Percentiles rank a stretch among this genome's conserved stretches.
Evolutionary conservation across 1,139 yeast genomes (phyloP).

Genomic region (Saccharomyces hybrid): DNA sequence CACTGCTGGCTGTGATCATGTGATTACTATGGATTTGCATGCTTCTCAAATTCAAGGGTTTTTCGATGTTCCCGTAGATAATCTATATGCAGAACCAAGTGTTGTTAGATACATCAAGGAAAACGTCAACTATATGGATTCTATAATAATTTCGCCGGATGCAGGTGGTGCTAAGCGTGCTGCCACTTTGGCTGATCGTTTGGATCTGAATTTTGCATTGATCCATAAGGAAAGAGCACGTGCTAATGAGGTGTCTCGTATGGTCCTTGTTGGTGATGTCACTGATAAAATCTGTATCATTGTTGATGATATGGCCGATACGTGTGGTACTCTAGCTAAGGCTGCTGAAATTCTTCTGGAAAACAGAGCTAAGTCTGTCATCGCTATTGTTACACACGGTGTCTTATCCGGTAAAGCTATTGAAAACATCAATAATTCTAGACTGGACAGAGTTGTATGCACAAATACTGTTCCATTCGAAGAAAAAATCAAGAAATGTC

Average conservation of each 20-base stretch:
- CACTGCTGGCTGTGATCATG: conserved; percentile 95
- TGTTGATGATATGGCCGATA: conserved; percentile 98
- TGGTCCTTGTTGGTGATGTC: conserved; percentile 28
- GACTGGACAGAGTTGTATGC: conserved; percentile 74
- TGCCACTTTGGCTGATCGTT: conserved; percentile 86
- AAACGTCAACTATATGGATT: conserved; percentile 56
- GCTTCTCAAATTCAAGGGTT: conserved; percentile 98
- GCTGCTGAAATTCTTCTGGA: conserved; percentile 87
- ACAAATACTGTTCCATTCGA: conserved; percentile 93
- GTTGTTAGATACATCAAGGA: conserved; percentile 84
- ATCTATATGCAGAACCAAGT: conserved; percentile 91
- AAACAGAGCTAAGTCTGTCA: conserved; percentile 64
- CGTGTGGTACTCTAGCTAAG: conserved; percentile 93
- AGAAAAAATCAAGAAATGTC: conserved; percentile 61
- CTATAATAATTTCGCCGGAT: conserved; percentile 91
- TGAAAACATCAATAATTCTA: conserved; percentile 71
- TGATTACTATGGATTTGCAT: conserved; percentile 94
- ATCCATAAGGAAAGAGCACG: too few species aligned
- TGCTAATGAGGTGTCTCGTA: too few species aligned
- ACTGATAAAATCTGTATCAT: conserved; percentile 83
- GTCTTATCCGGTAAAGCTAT: conserved; percentile 85
- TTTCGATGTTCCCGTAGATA: conserved; percentile 95
- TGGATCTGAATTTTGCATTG: conserved; percentile 74
- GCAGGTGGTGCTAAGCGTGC: conserved; percentile 99
- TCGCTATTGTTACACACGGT: conserved; percentile 59